Conservation (phyloP, 495 filamentous ascomycete species). For the Umbilicaria muhlenbergii region DNA sequence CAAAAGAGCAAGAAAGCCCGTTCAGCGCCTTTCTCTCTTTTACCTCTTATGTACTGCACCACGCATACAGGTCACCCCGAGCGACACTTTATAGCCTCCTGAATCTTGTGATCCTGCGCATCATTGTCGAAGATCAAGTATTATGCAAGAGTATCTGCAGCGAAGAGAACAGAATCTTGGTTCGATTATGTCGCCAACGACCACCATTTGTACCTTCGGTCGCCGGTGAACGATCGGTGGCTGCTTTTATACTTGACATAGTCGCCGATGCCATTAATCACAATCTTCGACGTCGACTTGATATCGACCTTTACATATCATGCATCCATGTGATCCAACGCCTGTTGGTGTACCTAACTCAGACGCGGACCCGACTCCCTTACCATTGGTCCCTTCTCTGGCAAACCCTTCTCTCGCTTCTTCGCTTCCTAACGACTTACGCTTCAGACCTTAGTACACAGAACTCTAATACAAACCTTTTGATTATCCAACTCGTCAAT, state of each 20-base stretch:
- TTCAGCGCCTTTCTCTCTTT: slow-evolving; percentile 75
- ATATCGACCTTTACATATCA: slow-evolving; percentile 69
- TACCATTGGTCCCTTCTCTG: slow-evolving; percentile 98
- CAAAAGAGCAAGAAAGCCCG: slow-evolving; percentile 55
- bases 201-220: slow-evolving; percentile 75
- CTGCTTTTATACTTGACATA: slow-evolving; percentile 64
- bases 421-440: slow-evolving; percentile 84
- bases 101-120: slow-evolving; percentile 66
- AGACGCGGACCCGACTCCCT: slow-evolving; percentile 54
- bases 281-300: slow-evolving; percentile 73
- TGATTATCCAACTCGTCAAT: slow-evolving; percentile 57
- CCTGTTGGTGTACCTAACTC: slow-evolving; percentile 66
- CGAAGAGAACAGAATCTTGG: slow-evolving; percentile 56
- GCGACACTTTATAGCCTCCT: slow-evolving; percentile 69
- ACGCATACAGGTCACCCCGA: slow-evolving; percentile 71
- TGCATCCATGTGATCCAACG: slow-evolving; percentile 64
- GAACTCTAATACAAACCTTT: slow-evolving; percentile 37
- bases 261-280: slow-evolving; percentile 86
- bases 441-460: slow-evolving; percentile 50
- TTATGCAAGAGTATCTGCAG: slow-evolving; percentile 75
- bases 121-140: slow-evolving; percentile 73
- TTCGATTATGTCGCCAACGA: slow-evolving; percentile 80
- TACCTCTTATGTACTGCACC: slow-evolving; percentile 83
- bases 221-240: slow-evolving; percentile 51
- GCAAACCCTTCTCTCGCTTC: slow-evolving; percentile 72